These are phyloP conservation scores for Eucalyptus rudis DNA, from an alignment of 345 rosid species.

Conservation along the genomic window DNA sequence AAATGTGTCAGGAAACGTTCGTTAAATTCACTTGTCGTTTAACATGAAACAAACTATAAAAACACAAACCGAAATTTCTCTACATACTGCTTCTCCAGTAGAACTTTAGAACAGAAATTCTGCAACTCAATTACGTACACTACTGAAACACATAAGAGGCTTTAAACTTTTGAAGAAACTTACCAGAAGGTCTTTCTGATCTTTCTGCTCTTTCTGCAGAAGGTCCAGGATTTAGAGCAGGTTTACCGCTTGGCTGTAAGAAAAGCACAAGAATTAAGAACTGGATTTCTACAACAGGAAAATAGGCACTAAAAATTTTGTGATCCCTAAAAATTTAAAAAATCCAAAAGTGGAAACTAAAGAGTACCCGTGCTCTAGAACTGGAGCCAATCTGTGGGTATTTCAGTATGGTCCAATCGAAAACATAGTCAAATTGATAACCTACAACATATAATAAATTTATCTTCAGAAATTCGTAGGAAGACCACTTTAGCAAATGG, in stretches of 20 bases:
- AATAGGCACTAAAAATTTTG: not conserved
- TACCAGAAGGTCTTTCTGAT: conserved; percentile 76
- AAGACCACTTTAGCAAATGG: not conserved
- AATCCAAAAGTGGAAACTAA: not conserved
- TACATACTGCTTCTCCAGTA: not conserved
- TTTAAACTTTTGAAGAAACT: not conserved
- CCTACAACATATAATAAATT: conserved; percentile 28
- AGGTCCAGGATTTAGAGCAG: conserved; percentile 45
- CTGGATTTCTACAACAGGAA: not conserved
- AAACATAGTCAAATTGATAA: conserved; percentile 84
- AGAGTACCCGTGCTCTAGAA: conserved; percentile 67
- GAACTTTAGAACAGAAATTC: not conserved
- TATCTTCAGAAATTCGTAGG: not conserved
- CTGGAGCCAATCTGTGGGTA: conserved; percentile 76
- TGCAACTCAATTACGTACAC: not conserved
- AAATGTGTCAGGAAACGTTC: not conserved
- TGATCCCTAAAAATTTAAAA: not conserved
- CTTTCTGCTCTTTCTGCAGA: conserved; percentile 69
- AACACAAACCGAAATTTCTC: not conserved
- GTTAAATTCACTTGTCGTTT: not conserved
- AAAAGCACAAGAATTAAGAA: not conserved
- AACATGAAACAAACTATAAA: not conserved
- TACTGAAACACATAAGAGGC: not conserved
- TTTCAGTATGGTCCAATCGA: conserved; percentile 90
- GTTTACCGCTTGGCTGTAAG: conserved; percentile 42